These are phyloP conservation scores for Plasmodium berghei DNA, from an alignment of 169 alveolate genomes.

Conservation along the genomic window DNA sequence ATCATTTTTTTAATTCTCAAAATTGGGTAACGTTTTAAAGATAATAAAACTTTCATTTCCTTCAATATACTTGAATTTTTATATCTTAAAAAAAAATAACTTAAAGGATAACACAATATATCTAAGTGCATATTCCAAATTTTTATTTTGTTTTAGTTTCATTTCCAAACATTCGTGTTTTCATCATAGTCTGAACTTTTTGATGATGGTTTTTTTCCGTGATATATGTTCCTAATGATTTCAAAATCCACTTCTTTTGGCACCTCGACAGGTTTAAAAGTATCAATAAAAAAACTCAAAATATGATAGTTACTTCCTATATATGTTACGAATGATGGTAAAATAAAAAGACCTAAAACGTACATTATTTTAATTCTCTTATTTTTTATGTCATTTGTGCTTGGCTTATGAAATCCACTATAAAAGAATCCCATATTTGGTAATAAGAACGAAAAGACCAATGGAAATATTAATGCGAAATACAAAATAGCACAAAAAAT, in stretches of 20 bases:
- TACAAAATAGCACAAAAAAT: neutral
- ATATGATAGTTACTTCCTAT: conserved; percentile 59
- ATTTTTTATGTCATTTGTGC: conserved; percentile 22
- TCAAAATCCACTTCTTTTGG: conserved; percentile 50
- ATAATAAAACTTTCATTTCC: too few relatives aligned
- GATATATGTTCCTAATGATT: conserved; percentile 47
- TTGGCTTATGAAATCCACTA: conserved; percentile 63
- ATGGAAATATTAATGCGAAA: neutral
- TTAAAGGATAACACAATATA: neutral
- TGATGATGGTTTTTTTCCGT: conserved; percentile 56
- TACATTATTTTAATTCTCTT: conserved; percentile 54
- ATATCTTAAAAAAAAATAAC: too few relatives aligned
- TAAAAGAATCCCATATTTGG: conserved; percentile 62
- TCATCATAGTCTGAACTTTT: conserved; percentile 74
- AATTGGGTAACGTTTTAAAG: too few relatives aligned
- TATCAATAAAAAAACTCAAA: conserved; percentile 50
- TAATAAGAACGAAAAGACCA: too few relatives aligned
- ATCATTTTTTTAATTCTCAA: too few relatives aligned
- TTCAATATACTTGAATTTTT: too few relatives aligned
- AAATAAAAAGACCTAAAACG: conserved; percentile 43
- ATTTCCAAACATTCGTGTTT: conserved; percentile 17
- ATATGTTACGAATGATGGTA: conserved; percentile 60
- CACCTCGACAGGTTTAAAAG: conserved; percentile 66
- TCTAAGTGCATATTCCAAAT: neutral
- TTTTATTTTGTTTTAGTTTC: neutral